A percentile compares a stretch with the other conserved stretches of the same genome.
Conservation (phyloP, 2,329 filamentous ascomycete genomes). For the Amauroascus verrucosus region DNA sequence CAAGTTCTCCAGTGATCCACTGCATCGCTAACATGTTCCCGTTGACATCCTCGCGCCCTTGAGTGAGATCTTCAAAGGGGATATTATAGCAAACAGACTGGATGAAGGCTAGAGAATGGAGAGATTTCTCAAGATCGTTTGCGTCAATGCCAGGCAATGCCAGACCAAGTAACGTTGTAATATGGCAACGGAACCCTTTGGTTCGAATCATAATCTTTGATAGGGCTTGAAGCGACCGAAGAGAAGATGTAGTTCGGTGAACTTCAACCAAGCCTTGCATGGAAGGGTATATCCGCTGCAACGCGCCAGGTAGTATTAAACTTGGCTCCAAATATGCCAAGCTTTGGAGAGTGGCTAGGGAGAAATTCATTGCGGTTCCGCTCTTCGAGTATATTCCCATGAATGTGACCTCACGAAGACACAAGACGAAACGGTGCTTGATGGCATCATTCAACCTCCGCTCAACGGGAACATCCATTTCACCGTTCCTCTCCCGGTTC, state of each 20-base stretch:
- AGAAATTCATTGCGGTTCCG: slow-evolving; percentile 80
- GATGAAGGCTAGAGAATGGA: slow-evolving; percentile 89
- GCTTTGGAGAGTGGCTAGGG: slow-evolving; percentile 78
- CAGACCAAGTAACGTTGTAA: slow-evolving; percentile 85
- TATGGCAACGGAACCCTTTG: slow-evolving; percentile 92
- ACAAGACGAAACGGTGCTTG: slow-evolving; percentile 79
- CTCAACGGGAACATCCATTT: slow-evolving; percentile 74
- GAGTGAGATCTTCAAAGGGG: slow-evolving; percentile 72
- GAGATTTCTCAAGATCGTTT: slow-evolving; percentile 92
- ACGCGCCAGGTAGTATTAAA: slow-evolving; percentile 79
- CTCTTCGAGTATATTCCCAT: slow-evolving; percentile 99
- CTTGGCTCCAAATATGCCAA: slow-evolving; percentile 84
- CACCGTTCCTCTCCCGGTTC: slow-evolving; percentile 89
- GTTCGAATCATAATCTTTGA: slow-evolving; percentile 82
- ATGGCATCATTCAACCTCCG: slow-evolving; percentile 69
- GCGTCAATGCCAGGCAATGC: slow-evolving; percentile 93
- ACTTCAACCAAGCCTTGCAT: slow-evolving; percentile 95
- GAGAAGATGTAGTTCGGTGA: slow-evolving; percentile 85
- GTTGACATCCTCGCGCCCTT: slow-evolving; percentile 56
- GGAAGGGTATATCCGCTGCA: slow-evolving; percentile 94
- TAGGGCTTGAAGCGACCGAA: slow-evolving; percentile 84
- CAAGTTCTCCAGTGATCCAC: slow-evolving; percentile 92
- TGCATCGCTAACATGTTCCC: slow-evolving; percentile 71
- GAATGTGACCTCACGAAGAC: slow-evolving; percentile 84
- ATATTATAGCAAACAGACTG: slow-evolving; percentile 95